Percentiles rank a stretch among this genome's conserved stretches.
Evolutionary conservation across 352 stramenopile genomes (phyloP).

Genomic region (Albugo laibachii): DNA sequence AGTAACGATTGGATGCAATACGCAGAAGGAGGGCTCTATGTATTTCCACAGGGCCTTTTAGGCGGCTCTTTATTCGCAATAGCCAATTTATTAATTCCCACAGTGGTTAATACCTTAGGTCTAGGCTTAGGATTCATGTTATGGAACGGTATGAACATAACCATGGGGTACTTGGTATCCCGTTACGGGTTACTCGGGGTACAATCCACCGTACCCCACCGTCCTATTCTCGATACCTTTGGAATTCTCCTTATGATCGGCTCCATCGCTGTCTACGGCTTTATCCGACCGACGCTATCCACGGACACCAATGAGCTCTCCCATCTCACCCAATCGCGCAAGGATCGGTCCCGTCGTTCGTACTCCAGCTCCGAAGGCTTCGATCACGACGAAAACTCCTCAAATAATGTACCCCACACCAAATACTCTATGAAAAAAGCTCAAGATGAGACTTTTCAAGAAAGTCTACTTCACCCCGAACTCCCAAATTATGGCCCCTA

Average conservation of each 20-base stretch:
- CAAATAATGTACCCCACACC: neutral
- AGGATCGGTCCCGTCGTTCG: neutral
- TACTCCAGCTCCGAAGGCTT: neutral
- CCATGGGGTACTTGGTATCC: conserved; percentile 59
- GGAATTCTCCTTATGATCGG: conserved; percentile 63
- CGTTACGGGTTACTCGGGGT: conserved; percentile 53
- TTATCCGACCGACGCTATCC: conserved; percentile 42
- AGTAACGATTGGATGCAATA: conserved; percentile 71
- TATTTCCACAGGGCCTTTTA: conserved; percentile 57
- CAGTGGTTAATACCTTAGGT: conserved; percentile 64
- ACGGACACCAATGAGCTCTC: conserved; percentile 7
- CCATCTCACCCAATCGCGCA: conserved; percentile 16
- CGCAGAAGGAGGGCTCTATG: conserved; percentile 50
- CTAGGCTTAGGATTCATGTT: conserved; percentile 71
- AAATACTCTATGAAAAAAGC: neutral
- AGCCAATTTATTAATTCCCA: conserved; percentile 67
- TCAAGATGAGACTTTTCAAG: neutral
- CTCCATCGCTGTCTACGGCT: conserved; percentile 58
- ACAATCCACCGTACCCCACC: conserved; percentile 29
- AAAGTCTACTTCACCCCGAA: conserved; percentile 44
- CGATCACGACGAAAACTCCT: neutral
- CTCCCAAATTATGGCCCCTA: conserved; percentile 69
- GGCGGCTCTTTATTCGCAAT: conserved; percentile 56
- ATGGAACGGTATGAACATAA: conserved; percentile 75
- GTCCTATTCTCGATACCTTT: conserved; percentile 27